A percentile compares a stretch with the other conserved stretches of the same genome.
These are phyloP conservation scores for Apiospora marii DNA, from an alignment of 2,329 filamentous ascomycete genomes.

Conservation along the genomic window DNA sequence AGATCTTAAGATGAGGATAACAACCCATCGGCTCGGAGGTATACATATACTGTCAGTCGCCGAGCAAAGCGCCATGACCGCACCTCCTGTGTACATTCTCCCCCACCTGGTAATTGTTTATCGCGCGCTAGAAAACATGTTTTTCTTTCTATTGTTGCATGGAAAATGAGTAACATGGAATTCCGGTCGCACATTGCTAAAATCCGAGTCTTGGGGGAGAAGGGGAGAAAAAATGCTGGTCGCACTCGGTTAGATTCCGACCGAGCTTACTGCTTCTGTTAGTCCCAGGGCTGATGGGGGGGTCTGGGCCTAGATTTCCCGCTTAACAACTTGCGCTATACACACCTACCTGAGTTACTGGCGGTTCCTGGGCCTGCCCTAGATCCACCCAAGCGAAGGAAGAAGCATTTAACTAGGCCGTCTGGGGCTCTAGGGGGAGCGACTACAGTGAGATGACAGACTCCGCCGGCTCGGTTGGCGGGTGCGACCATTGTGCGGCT, in stretches of 20 bases:
- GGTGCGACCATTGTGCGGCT: neutral
- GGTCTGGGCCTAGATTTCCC: neutral
- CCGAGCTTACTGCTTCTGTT: neutral
- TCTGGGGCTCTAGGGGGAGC: neutral
- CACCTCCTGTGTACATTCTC: neutral
- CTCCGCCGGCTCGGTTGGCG: neutral
- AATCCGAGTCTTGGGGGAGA: neutral
- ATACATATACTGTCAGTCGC: neutral
- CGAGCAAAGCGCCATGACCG: neutral
- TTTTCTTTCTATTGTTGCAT: neutral
- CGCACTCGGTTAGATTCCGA: constrained; percentile 19
- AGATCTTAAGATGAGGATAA: neutral
- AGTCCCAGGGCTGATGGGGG: neutral
- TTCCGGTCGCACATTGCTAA: constrained; percentile 9
- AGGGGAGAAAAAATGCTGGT: neutral
- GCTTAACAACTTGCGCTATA: neutral
- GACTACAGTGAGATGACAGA: neutral
- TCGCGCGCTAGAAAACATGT: neutral
- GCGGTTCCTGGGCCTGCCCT: neutral
- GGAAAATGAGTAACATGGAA: neutral
- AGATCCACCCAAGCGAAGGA: neutral
- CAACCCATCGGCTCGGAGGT: neutral
- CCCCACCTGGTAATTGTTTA: neutral
- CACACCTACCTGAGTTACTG: constrained; percentile 4
- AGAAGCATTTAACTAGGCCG: neutral